Conservation (phyloP, 2,329 filamentous ascomycete genomes). For the Phaeosphaeria sp. region DNA sequence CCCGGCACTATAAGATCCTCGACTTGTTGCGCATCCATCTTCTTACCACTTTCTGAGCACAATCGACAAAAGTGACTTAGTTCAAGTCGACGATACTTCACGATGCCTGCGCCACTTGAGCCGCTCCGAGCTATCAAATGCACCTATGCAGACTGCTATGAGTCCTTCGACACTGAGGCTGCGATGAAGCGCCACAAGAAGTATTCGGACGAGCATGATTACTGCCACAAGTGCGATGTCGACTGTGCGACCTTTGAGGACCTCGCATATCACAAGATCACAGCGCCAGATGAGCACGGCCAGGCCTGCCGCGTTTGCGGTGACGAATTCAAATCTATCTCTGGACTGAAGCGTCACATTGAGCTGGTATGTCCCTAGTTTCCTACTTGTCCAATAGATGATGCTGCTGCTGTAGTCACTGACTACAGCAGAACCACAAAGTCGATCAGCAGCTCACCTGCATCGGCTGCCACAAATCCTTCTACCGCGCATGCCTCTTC, state of each 20-base stretch:
- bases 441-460: conserved; percentile 60
- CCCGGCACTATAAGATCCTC: background rate
- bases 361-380: conserved; percentile 49
- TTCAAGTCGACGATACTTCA: conserved; percentile 1
- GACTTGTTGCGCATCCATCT: no score
- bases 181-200: conserved; percentile 61
- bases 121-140: conserved; percentile 45
- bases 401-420: no score
- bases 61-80: no score
- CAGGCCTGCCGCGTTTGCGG: conserved; percentile 65
- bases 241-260: conserved; percentile 55
- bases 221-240: conserved; percentile 54
- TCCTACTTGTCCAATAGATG: background rate
- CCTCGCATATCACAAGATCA: conserved; percentile 56
- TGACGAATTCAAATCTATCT: conserved; percentile 60
- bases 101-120: conserved; percentile 34
- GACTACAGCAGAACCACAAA: conserved; percentile 52
- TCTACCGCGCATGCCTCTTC: conserved; percentile 56
- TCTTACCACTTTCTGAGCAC: no score
- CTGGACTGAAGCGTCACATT: conserved; percentile 61
- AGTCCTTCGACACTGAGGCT: conserved; percentile 53
- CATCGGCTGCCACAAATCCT: conserved; percentile 58
- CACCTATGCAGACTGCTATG: conserved; percentile 54
- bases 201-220: conserved; percentile 51
- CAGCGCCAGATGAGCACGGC: conserved; percentile 48